Evolutionary conservation across 768 basidiomycete genomes (phyloP), one percentile per base, ranked within the genome.

Genomic region (Serendipita indica): DNA sequence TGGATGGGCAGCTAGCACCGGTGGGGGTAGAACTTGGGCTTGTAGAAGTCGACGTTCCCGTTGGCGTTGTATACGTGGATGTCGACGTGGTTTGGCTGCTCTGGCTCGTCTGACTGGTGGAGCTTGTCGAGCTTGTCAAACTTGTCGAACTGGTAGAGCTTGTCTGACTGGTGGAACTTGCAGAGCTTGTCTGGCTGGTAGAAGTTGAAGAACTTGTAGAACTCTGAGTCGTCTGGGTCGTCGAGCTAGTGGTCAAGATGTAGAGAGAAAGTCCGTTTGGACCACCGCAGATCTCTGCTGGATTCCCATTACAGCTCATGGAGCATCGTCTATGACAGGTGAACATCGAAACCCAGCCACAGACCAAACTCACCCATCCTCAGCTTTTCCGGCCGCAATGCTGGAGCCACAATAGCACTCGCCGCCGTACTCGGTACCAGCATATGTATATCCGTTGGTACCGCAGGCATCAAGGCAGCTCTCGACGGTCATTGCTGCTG

Each of bases 261-360:
- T 84, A 87, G 2, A 81, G 68, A 57, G 77, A 82, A 18, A 87
- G 71, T 39, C 78, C 71, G 64, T 83, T 75, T 0, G 84, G 81
- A 33, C 86, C 86, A 22, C 86, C 86, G 62, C 86, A 89, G 61
- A 43, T 43, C 27, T 43, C 41, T 6, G 41, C 27, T 43, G 41
- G 41, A n/a, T 43, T 43, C 10, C 84, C 85, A 2, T 67, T 68
- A 65, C 85, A 88, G 22, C 72, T 62, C 83, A 85, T 86, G 64
- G 73, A 74, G 65, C 87, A 90, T 46, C 78, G 20, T 22, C 49
- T 79, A 43, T 7, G 41, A 43, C 7, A n/a, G n/a, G n/a, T n/a
- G n/a, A n/a, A n/a, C n/a, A n/a, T n/a, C n/a, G n/a, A n/a, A n/a
- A n/a, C n/a, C n/a, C n/a, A n/a, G n/a, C n/a, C n/a, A n/a, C n/a